Conservation (phyloP, 352 stramenopile genomes). For the Phytophthora tubulina region DNA sequence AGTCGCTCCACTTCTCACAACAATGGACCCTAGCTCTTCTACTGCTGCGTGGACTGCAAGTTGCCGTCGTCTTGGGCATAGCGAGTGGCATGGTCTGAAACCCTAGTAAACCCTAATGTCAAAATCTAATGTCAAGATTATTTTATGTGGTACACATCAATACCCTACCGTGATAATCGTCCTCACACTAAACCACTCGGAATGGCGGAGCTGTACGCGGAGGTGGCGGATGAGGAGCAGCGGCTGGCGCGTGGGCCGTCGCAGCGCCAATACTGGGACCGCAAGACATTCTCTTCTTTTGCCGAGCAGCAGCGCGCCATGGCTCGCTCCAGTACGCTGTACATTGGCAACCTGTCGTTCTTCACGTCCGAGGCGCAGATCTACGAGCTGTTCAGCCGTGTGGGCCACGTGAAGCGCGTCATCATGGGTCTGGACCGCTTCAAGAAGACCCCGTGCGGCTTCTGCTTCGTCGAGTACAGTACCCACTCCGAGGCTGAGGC, state of each 20-base stretch:
- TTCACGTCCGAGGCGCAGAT: slow-evolving; percentile 97
- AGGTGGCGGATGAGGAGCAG: slow-evolving; percentile 77
- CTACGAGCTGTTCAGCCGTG: slow-evolving; percentile 93
- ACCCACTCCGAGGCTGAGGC: slow-evolving; percentile 76
- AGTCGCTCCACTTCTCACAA: background rate
- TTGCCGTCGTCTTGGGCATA: slow-evolving; percentile 6
- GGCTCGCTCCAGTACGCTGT: slow-evolving; percentile 92
- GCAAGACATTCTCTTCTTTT: slow-evolving; percentile 93
- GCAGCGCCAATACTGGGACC: slow-evolving; percentile 95
- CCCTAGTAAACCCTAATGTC: background rate
- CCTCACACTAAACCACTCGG: slow-evolving; percentile 1
- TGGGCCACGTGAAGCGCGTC: slow-evolving; percentile 93
- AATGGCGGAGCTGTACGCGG: slow-evolving; percentile 76
- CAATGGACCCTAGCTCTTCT: slow-evolving; percentile 8
- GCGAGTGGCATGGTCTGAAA: slow-evolving; percentile 5
- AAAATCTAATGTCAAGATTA: slow-evolving; percentile 3
- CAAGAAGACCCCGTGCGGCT: slow-evolving; percentile 97
- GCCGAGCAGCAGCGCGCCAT: slow-evolving; percentile 95
- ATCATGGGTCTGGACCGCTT: slow-evolving; percentile 97
- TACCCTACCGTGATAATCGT: background rate
- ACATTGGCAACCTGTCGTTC: slow-evolving; percentile 98
- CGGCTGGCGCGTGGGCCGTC: slow-evolving; percentile 60
- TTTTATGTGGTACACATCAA: background rate
- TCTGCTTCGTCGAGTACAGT: slow-evolving; percentile 97
- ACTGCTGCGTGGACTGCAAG: slow-evolving; percentile 7